Base-by-base conservation (phyloP, 352 stramenopile species). In the Phytophthora fragariaefolia region DNA sequence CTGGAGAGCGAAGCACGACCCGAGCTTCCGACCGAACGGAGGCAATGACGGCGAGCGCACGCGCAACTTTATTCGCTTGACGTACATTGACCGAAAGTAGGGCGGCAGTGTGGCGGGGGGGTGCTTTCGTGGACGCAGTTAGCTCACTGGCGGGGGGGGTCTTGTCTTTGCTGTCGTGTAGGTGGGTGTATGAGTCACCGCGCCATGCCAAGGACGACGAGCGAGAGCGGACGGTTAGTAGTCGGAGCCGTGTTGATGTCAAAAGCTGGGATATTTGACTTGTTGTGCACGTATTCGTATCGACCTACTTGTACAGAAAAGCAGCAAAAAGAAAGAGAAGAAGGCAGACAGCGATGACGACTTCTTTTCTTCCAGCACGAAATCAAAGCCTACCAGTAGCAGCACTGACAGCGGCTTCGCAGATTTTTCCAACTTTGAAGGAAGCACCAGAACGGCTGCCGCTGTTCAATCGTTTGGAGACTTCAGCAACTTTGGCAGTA, bases 41-140 rank as follows among this genome's bases (percentile, higher is more conserved):
- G 80, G 83, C 7, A 95, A 57, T 4, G 83, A 93, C 27, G 85
- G 88, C 62, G 87, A 96, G 23, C 86, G 87, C 57, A 93, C 83
- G 49, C 85, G 88, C n/a, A 96, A 96, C 62, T 96, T 96, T 66
- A 95, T 96, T 52, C 87, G 87, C 8, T 66, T 93, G 55, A 93
- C 88, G 12, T 96, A 93, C 70, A 87, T 96, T 28, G 87, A 96
- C 58, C 83, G 89, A 70, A 94, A 95, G 82, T 95, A 73, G 42
- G 83, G 60, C 6, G 22, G 3, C 27, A 23, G 23, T 24, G 15
- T 46, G 17, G 46, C 28, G 28, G 17, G 1, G 53, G 52, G 20
- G 13, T 55, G 2, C 17, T 18, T n/a, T 47, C 7, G 24, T 47
- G 18, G 23, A 8, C 18, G 10, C 17, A 7, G 6, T 12, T n/a